These are phyloP conservation scores for Rhizoclosmatium sp. DNA, from an alignment of 192 early-diverging fungal genomes.

Conservation along the genomic window DNA sequence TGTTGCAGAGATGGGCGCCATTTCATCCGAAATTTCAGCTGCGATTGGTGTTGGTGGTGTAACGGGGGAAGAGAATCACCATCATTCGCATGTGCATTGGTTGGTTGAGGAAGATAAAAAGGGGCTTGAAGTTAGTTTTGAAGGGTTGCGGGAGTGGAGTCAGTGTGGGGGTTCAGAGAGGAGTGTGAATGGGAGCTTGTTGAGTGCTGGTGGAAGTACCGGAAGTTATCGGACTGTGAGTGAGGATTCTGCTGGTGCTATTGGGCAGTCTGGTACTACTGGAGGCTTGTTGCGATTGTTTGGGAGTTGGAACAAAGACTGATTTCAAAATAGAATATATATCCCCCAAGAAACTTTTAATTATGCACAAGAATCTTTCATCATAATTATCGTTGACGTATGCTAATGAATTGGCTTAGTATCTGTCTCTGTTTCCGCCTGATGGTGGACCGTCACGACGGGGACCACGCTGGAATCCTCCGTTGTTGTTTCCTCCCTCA, in stretches of 20 bases:
- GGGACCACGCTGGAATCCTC: conserved; percentile 16
- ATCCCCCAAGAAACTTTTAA: not conserved
- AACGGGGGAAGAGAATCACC: not conserved
- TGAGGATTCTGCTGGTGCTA: too few species aligned
- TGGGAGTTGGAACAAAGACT: not conserved
- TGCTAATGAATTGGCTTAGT: not conserved
- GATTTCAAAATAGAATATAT: not conserved
- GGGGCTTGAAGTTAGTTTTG: not conserved
- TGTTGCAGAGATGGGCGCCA: not conserved
- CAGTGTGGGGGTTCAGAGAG: not conserved
- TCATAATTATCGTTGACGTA: not conserved
- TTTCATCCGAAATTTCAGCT: not conserved
- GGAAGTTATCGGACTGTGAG: too few species aligned
- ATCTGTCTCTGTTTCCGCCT: conserved; percentile 19
- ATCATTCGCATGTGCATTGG: not conserved
- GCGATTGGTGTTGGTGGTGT: not conserved
- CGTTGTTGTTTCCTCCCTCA: not conserved
- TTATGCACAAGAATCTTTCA: not conserved
- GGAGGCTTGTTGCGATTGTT: not conserved
- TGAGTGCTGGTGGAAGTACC: too few species aligned
- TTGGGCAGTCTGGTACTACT: too few species aligned
- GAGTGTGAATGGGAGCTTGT: not conserved
- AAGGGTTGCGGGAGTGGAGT: not conserved
- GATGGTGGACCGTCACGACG: not conserved
- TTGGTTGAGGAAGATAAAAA: too few species aligned